These are phyloP conservation scores for Neurospora sp. DNA, from an alignment of 495 filamentous ascomycete species.

Conservation along the genomic window DNA sequence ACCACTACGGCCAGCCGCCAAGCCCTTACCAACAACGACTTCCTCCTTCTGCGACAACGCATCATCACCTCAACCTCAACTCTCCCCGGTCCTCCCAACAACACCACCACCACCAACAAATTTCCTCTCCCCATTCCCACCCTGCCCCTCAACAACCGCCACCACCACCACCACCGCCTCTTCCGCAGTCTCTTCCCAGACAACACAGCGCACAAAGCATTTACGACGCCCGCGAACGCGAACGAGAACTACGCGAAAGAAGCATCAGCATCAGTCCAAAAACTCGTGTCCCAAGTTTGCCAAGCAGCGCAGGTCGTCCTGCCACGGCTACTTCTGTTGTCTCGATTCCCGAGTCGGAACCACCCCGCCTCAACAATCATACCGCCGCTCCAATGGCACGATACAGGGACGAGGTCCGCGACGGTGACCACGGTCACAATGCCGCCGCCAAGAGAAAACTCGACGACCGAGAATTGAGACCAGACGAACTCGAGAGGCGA, in stretches of 20 bases:
- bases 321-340: constrained; percentile 5
- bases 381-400: constrained; percentile 19
- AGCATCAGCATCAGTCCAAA: constrained; percentile 58
- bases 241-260: constrained; percentile 17
- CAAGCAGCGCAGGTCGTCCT: constrained; percentile 33
- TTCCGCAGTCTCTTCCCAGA: constrained; percentile 33
- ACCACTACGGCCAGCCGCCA: constrained; percentile 31
- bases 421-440: constrained; percentile 22
- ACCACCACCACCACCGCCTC: constrained; percentile 25
- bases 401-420: constrained; percentile 14
- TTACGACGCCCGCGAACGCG: constrained; percentile 41
- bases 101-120: not conserved
- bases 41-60: constrained; percentile 24
- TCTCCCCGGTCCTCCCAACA: not conserved
- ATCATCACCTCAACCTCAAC: constrained; percentile 8
- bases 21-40: constrained; percentile 46
- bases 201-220: constrained; percentile 35
- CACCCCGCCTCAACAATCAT: constrained; percentile 23
- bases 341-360: constrained; percentile 32
- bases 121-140: constrained; percentile 16
- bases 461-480: constrained; percentile 37
- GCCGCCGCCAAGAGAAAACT: constrained; percentile 42
- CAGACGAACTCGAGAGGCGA: constrained; percentile 34
- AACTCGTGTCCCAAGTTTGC: constrained; percentile 44
- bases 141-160: constrained; percentile 22